Percentiles rank a stretch among this genome's conserved stretches.
Conservation (phyloP, 495 filamentous ascomycete genomes). For the Aspergillus carlsbadensis region DNA sequence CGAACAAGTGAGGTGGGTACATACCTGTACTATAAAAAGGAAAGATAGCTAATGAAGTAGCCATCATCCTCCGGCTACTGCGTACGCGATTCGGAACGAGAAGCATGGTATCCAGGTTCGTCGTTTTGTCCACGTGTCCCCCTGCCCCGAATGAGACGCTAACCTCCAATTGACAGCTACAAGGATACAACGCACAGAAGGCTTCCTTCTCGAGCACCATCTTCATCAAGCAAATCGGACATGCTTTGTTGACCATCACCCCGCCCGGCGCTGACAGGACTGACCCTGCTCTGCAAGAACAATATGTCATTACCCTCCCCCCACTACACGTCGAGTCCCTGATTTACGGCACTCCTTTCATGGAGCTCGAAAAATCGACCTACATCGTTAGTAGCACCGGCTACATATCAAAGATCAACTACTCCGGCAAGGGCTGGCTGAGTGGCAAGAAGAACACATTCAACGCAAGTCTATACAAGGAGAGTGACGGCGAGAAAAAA, state of each 20-base stretch:
- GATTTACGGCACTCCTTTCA: conserved; percentile 85
- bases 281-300: conserved; percentile 53
- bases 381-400: conserved; percentile 84
- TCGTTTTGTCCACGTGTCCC: conserved; percentile 3
- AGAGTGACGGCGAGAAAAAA: conserved; percentile 71
- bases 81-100: conserved; percentile 85
- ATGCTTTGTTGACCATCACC: conserved; percentile 80
- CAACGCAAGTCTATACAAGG: conserved; percentile 71
- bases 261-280: conserved; percentile 50
- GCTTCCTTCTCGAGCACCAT: conserved; percentile 91
- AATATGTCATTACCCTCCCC: conserved; percentile 89
- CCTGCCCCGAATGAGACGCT: not conserved
- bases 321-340: conserved; percentile 91
- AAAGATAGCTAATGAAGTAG: conserved; percentile 38
- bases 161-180: conserved; percentile 46
- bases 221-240: conserved; percentile 93
- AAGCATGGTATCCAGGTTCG: conserved; percentile 72
- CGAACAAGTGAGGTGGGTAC: conserved; percentile 73
- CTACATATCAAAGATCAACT: conserved; percentile 90
- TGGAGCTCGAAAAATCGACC: conserved; percentile 80
- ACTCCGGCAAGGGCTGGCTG: conserved; percentile 89
- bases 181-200: conserved; percentile 98
- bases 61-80: conserved; percentile 96
- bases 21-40: not conserved
- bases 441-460: conserved; percentile 95